phyloP scores from a whole-genome alignment of 2,329 filamentous ascomycete genomes.

The Zasmidium angulare region DNA sequence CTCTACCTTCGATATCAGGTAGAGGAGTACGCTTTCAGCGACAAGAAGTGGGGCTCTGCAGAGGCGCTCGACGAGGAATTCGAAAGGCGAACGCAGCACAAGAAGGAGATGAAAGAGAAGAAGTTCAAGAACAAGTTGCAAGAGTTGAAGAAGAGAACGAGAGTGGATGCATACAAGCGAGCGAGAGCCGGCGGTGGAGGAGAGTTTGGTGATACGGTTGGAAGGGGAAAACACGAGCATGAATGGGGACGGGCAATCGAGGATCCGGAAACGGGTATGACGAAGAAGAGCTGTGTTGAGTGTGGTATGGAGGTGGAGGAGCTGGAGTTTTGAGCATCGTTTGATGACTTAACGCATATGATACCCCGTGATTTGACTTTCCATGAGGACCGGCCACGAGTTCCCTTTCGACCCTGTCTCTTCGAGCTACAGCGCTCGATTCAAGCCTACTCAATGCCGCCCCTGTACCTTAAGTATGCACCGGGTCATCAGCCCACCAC shows the following conservation, averaged over 20 bases:
- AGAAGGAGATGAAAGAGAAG: conserved; percentile 81
- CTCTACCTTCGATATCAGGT: conserved; percentile 91
- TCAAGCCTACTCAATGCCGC: too few species aligned
- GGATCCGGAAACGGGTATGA: conserved; percentile 67
- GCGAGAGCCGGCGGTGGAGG: conserved; percentile 57
- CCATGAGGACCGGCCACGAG: too few species aligned
- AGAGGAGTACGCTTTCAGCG: conserved; percentile 82
- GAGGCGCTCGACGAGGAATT: conserved; percentile 89
- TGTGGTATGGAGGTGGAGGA: conserved; percentile 70
- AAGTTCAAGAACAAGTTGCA: conserved; percentile 88
- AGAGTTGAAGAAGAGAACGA: conserved; percentile 88
- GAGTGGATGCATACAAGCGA: conserved; percentile 83
- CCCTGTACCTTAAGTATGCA: too few species aligned
- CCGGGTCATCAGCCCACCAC: too few species aligned
- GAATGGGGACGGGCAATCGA: conserved; percentile 69
- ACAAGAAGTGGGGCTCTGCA: conserved; percentile 83
- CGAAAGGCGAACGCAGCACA: conserved; percentile 71
- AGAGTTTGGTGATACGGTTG: conserved; percentile 73
- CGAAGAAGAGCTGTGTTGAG: conserved; percentile 70
- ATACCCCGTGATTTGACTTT: conserved; percentile 5
- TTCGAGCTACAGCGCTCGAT: too few species aligned
- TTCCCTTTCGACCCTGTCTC: too few species aligned
- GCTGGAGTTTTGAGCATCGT: conserved; percentile 55
- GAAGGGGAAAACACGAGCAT: conserved; percentile 75
- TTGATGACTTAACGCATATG: conserved; percentile 15